Percentiles rank a stretch among this genome's conserved stretches.
These are phyloP conservation scores for Coemansia sp. DNA, from an alignment of 192 early-diverging fungal genomes.

Conservation along the genomic window DNA sequence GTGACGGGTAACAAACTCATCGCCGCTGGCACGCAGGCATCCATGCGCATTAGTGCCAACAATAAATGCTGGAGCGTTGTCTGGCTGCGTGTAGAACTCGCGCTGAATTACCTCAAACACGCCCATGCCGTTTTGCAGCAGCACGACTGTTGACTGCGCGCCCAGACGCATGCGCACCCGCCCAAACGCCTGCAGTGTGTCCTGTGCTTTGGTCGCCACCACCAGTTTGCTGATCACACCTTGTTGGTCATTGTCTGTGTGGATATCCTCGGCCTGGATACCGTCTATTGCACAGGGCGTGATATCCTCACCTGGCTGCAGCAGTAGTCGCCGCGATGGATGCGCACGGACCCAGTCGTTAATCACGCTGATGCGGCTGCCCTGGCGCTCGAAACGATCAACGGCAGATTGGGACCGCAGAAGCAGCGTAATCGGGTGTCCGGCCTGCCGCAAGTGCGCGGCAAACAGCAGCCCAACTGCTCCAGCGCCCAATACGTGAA, in stretches of 20 bases:
- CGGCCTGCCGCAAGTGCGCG: slow-evolving; percentile 53
- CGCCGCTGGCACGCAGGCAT: slow-evolving; percentile 43
- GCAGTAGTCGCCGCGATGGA: slow-evolving; percentile 40
- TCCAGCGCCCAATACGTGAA: slow-evolving; percentile 70
- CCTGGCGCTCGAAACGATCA: slow-evolving; percentile 24
- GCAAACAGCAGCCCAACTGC: slow-evolving; percentile 69
- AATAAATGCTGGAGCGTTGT: slow-evolving; percentile 34
- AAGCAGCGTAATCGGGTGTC: slow-evolving; percentile 57
- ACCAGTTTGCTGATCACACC: slow-evolving; percentile 54
- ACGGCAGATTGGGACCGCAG: slow-evolving; percentile 55
- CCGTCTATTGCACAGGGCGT: slow-evolving; percentile 18
- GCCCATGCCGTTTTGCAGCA: slow-evolving; percentile 70
- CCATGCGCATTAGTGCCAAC: slow-evolving; percentile 60
- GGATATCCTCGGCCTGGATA: slow-evolving; percentile 23
- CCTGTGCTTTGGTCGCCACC: slow-evolving; percentile 66
- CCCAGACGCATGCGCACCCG: slow-evolving; percentile 53
- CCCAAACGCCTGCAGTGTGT: slow-evolving; percentile 55
- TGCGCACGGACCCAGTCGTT: slow-evolving; percentile 33
- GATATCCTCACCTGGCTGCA: slow-evolving; percentile 10
- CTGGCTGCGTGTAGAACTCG: slow-evolving; percentile 16
- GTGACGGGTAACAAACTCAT: slow-evolving; percentile 55
- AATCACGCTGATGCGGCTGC: slow-evolving; percentile 22
- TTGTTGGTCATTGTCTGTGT: slow-evolving; percentile 34
- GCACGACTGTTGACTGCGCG: slow-evolving; percentile 54
- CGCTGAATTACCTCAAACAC: slow-evolving; percentile 55